Evolutionary conservation across 2,329 filamentous ascomycete species (phyloP).

Genomic region (Chlorencoelia australis): DNA sequence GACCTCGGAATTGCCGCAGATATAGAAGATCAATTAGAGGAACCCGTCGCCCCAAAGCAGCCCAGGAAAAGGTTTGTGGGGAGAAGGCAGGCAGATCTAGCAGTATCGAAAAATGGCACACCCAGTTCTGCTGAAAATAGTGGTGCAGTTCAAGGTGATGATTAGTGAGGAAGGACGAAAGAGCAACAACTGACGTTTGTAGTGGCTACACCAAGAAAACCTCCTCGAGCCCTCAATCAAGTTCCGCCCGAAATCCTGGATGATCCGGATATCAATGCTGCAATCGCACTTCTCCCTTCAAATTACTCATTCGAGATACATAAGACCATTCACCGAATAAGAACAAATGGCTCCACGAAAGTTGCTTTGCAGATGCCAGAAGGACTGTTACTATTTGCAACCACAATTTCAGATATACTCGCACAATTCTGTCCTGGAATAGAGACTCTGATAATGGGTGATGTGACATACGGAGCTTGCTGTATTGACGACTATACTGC

Average conservation of each 20-base stretch:
- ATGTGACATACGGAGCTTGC: conserved; percentile 96
- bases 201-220: conserved; percentile 64
- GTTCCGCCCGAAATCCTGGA: conserved; percentile 81
- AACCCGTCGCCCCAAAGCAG: conserved; percentile 45
- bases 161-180: too few relatives aligned
- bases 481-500: conserved; percentile 99
- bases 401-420: conserved; percentile 93
- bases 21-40: conserved; percentile 46
- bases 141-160: conserved; percentile 58
- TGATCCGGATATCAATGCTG: conserved; percentile 75
- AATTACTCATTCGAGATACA: conserved; percentile 99
- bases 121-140: conserved; percentile 40
- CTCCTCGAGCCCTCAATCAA: conserved; percentile 77
- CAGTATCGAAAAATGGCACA: conserved; percentile 28
- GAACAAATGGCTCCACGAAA: conserved; percentile 65
- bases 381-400: conserved; percentile 87
- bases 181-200: too few relatives aligned
- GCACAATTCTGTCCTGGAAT: conserved; percentile 86
- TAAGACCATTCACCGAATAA: conserved; percentile 93
- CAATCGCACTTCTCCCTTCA: conserved; percentile 75
- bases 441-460: conserved; percentile 96
- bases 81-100: conserved; percentile 55
- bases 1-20: conserved; percentile 62
- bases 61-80: conserved; percentile 93
- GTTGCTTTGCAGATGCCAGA: conserved; percentile 97